Evolutionary conservation across 805 yeast species (phyloP).

Genomic region (Zygoascus tannicola): DNA sequence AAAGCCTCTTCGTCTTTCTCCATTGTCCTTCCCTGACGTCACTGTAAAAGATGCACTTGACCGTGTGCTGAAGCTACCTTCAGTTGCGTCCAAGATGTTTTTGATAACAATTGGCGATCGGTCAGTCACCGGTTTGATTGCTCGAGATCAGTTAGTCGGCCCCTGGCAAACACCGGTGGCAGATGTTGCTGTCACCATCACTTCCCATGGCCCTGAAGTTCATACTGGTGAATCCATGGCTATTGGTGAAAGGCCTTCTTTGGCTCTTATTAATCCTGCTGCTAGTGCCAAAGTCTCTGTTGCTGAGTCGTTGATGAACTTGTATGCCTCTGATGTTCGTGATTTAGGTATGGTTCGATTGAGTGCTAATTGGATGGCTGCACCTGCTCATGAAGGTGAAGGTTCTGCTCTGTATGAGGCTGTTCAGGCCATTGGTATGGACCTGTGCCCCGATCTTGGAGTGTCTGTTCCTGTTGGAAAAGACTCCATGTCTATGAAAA

Average conservation of each 20-base stretch:
- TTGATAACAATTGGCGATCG: conserved; percentile 97
- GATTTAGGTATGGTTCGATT: conserved; percentile 66
- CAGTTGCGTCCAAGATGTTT: conserved; percentile 93
- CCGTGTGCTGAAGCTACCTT: conserved; percentile 79
- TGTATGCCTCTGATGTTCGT: conserved; percentile 82
- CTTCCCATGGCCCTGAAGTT: conserved; percentile 70
- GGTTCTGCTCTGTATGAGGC: conserved; percentile 94
- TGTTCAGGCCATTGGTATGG: conserved; percentile 91
- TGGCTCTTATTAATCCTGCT: conserved; percentile 78
- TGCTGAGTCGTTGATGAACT: conserved; percentile 84
- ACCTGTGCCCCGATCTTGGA: conserved; percentile 87
- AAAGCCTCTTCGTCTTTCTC: conserved; percentile 40
- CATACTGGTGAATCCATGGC: conserved; percentile 96
- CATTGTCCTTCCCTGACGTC: conserved; percentile 20
- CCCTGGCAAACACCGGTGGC: conserved; percentile 99
- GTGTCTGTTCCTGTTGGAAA: conserved; percentile 95
- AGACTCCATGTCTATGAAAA: conserved; percentile 98
- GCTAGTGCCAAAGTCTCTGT: conserved; percentile 94
- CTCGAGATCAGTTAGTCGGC: conserved; percentile 97
- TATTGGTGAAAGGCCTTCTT: conserved; percentile 90
- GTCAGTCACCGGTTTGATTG: conserved; percentile 92
- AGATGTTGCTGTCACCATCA: conserved; percentile 92
- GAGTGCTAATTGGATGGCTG: conserved; percentile 99
- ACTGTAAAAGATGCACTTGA: conserved; percentile 53
- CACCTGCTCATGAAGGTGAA: conserved; percentile 91